These are phyloP conservation scores for Emericellopsis terricola DNA, from an alignment of 495 filamentous ascomycete genomes.

Conservation along the genomic window DNA sequence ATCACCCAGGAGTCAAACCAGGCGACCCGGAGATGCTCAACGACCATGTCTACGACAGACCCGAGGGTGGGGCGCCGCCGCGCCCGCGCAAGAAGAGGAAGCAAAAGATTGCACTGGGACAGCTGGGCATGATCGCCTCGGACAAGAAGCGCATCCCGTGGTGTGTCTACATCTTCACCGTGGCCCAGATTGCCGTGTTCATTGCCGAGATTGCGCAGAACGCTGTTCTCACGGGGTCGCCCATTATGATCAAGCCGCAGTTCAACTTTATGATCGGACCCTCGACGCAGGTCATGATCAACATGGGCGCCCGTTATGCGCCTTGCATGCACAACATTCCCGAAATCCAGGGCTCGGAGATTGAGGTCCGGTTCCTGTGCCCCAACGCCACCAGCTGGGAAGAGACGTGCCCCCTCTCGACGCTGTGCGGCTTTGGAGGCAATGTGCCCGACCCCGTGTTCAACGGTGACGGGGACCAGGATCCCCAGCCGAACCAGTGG, in stretches of 20 bases:
- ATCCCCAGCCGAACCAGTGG: slow-evolving; percentile 73
- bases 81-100: slow-evolving; percentile 10
- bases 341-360: slow-evolving; percentile 35
- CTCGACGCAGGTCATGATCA: slow-evolving; percentile 75
- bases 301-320: slow-evolving; percentile 85
- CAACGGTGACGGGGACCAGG: slow-evolving; percentile 15
- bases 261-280: slow-evolving; percentile 98
- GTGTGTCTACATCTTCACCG: slow-evolving; percentile 65
- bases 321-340: slow-evolving; percentile 83
- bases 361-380: slow-evolving; percentile 42
- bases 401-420: slow-evolving; percentile 48
- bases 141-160: slow-evolving; percentile 48
- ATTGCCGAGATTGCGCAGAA: slow-evolving; percentile 74
- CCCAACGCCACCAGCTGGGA: slow-evolving; percentile 50
- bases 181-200: slow-evolving; percentile 71
- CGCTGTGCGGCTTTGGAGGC: slow-evolving; percentile 68
- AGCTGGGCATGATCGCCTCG: slow-evolving; percentile 29
- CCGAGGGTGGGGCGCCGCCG: slow-evolving; percentile 8
- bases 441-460: slow-evolving; percentile 42
- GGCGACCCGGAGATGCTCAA: slow-evolving; percentile 24
- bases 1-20: slow-evolving; percentile 18
- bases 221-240: slow-evolving; percentile 54
- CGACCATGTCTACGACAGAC: slow-evolving; percentile 32
- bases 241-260: slow-evolving; percentile 67
- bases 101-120: slow-evolving; percentile 20